Base-by-base conservation (phyloP, 2,329 filamentous ascomycete species). In the Macrophomina pseudophaseolina region DNA sequence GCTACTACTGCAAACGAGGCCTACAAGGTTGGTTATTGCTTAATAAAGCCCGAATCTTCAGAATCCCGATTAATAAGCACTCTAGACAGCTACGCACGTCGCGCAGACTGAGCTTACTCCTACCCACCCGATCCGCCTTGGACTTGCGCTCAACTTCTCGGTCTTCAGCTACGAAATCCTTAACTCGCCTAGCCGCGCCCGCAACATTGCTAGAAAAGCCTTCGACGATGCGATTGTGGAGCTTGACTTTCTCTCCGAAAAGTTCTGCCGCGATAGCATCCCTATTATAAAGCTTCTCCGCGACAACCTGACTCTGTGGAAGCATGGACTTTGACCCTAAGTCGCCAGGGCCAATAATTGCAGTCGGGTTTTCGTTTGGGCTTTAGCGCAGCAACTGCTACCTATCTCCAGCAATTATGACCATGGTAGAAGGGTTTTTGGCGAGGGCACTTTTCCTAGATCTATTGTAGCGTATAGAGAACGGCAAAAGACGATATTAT, bases 131-230 rank as follows among this genome's bases (percentile, higher is more conserved):
- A 97, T 96, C 83, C 92, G 93, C 78, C 91, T 97, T 71, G 93
- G 93, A 80, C 89, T 97, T 72, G 93, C 93, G 75, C 87, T 97
- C 73, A 97, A 97, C 90, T 96, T 96, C 87, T 97, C 94, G 72
- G 94, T 97, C 78, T 98, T 97, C 88, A 98, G 98, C 90, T 99
- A 99, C 83, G 92, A 99, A 89, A 99, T 98, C 81, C 87, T 98
- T 78, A 99, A 98, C 87, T 93, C 94, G 49, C 94, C 94, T 71
- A 94, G 98, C 82, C 94, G 96, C 85, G 94, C 94, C 79, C 97
- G 94, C 90, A 93, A 97, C 82, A 90, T 97, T 74, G 94, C 93
- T 82, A 97, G 96, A 89, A 92, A 94, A 82, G 92, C 92, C 68
- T 97, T 97, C 78, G 93, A 97, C 78, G 94, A 98, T 83, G 94